phyloP scores from a whole-genome alignment of 1,284 basidiomycete genomes.

The Irpex sp. region DNA sequence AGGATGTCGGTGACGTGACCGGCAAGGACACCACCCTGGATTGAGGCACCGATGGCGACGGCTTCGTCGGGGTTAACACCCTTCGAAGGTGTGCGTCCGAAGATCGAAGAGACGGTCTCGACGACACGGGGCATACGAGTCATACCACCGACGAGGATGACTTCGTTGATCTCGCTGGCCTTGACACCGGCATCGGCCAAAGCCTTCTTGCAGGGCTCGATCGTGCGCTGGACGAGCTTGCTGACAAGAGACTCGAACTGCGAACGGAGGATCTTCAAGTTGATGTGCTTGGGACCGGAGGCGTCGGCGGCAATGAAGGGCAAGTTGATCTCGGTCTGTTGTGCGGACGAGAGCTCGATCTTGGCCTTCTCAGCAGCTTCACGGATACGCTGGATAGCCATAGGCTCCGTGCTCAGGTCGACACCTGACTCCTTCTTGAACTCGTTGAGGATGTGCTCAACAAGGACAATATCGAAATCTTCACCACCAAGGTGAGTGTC shows the following conservation, averaged over 20 bases:
- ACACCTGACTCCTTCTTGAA: slow-evolving; percentile 94
- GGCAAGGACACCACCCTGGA: slow-evolving; percentile 96
- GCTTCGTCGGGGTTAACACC: slow-evolving; percentile 98
- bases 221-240: slow-evolving; percentile 83
- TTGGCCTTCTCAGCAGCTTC: slow-evolving; percentile 99
- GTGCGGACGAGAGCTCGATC: slow-evolving; percentile 93
- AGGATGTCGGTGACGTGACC: slow-evolving; percentile 97
- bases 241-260: slow-evolving; percentile 89
- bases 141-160: slow-evolving; percentile 98
- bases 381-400: slow-evolving; percentile 99
- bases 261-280: slow-evolving; percentile 83
- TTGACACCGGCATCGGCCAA: slow-evolving; percentile 90
- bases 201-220: slow-evolving; percentile 98
- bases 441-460: slow-evolving; percentile 84
- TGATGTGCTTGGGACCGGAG: slow-evolving; percentile 95
- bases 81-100: slow-evolving; percentile 95
- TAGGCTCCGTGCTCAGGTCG: slow-evolving; percentile 82
- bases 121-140: slow-evolving; percentile 94
- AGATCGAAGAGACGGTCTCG: slow-evolving; percentile 90
- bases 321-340: slow-evolving; percentile 93
- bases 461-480: slow-evolving; percentile 93
- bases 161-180: slow-evolving; percentile 90
- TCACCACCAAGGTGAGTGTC: slow-evolving; percentile 99
- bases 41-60: slow-evolving; percentile 95
- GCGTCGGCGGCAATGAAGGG: slow-evolving; percentile 98